Evolutionary conservation across 371 early-diverging fungal species (phyloP), one percentile per base, ranked within the genome.

Genomic region (Circinella minor): DNA sequence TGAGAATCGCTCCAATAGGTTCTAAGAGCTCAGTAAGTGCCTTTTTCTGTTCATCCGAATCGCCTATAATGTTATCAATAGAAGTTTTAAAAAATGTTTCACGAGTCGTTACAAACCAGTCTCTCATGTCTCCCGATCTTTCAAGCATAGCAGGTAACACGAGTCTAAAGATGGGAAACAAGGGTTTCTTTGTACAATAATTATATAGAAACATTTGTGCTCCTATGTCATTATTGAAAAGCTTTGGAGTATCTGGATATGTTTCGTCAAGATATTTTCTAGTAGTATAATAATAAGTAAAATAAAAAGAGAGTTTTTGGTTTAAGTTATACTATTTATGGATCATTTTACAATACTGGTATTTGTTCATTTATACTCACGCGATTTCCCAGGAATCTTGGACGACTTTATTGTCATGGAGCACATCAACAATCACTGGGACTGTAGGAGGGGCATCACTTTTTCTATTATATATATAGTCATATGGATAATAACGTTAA

Each of bases 351-450:
- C 27, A 27, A 27, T 27, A 27, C 27, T 47, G 3, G 51, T 13
- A 51, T n/a, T 51, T 51, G 14, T 4, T 51, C 0, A 15, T 51
- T 13, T 51, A 51, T 43, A 51, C 51, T 8, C 27, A 57, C 57
- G 64, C 70, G 49, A 69, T 69, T 36, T 63, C 63, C 70, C 70
- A 69, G 15, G 70, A 69, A 15, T 69, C 70, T 14, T 69, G 70
- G 14, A 69, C 65, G 13, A 51, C 63, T 36, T 38, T 55, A 38
- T 64, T 64, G 27, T 43, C 60, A 36, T 69, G 70, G 36, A 55
- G 38, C 18, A 38, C 4, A 55, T 66, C 66, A 38, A 69, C 64
- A 48, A 69, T 69, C 0, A 64, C 59, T 4, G 70, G 70, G 14
- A 69, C 64, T 17, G 70, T 69, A 10, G 65, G 55, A 4, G 13